Evolutionary conservation across 2,329 filamentous ascomycete genomes (phyloP).

Genomic region (Fusarium verticillioides): DNA sequence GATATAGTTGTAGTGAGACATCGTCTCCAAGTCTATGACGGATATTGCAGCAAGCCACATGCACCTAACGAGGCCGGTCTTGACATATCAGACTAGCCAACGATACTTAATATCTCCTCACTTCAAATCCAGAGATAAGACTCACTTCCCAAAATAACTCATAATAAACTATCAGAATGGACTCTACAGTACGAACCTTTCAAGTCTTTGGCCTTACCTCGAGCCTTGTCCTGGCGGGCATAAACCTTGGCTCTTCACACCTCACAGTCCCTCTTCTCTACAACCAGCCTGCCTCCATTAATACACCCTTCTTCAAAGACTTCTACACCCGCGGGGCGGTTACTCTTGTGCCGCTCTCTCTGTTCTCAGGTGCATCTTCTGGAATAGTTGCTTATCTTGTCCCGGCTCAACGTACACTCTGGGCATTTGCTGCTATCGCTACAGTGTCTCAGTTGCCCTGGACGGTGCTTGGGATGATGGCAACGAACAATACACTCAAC

Average conservation of each 20-base stretch:
- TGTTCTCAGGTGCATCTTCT: constrained; percentile 28
- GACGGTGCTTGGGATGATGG: constrained; percentile 35
- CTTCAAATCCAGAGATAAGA: neutral
- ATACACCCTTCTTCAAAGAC: constrained; percentile 32
- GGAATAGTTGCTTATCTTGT: constrained; percentile 27
- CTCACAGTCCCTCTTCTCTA: constrained; percentile 36
- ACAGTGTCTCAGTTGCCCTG: constrained; percentile 31
- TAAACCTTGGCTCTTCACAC: constrained; percentile 32
- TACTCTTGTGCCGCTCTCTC: constrained; percentile 13
- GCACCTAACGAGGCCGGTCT: constrained; percentile 9
- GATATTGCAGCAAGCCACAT: constrained; percentile 14
- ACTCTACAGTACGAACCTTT: constrained; percentile 2
- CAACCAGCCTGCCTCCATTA: constrained; percentile 19
- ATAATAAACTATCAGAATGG: constrained; percentile 5
- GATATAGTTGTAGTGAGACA: neutral
- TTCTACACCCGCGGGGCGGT: constrained; percentile 29
- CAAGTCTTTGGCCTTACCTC: constrained; percentile 29
- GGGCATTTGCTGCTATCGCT: constrained; percentile 15
- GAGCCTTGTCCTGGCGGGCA: constrained; percentile 26
- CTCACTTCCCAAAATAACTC: neutral
- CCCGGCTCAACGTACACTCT: constrained; percentile 23
- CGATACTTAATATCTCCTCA: neutral
- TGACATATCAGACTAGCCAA: neutral
- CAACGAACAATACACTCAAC: constrained; percentile 29
- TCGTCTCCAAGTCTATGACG: neutral